Conservation (phyloP, 768 basidiomycete species). For the Suillus discolor region DNA sequence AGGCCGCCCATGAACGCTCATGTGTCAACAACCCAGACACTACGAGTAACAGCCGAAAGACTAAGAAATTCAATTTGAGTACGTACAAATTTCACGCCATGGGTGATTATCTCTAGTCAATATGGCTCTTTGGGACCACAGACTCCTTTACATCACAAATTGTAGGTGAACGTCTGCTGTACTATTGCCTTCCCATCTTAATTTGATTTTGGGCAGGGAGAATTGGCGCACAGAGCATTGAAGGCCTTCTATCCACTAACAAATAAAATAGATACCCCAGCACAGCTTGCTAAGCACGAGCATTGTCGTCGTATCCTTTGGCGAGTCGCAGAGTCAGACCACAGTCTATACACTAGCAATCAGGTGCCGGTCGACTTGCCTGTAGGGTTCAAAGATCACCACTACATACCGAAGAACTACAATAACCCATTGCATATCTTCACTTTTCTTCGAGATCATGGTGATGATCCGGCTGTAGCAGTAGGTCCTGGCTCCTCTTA, state of each 20-base stretch:
- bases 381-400: neutral
- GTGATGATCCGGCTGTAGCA: neutral
- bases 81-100: neutral
- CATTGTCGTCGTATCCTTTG: neutral
- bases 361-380: neutral
- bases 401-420: neutral
- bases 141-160: neutral
- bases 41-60: neutral
- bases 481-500: neutral
- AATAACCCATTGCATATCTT: neutral
- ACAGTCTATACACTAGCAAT: neutral
- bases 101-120: neutral
- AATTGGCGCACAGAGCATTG: neutral
- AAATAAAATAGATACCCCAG: neutral
- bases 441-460: neutral
- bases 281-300: neutral
- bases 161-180: neutral
- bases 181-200: too few relatives aligned
- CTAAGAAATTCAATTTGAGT: neutral
- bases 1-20: neutral
- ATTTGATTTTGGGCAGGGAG: neutral
- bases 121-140: neutral
- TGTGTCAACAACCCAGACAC: neutral
- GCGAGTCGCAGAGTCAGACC: neutral
- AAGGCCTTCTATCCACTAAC: neutral